Conservation (phyloP, 257 asterid species). For the Nicotiana noctiflora region DNA sequence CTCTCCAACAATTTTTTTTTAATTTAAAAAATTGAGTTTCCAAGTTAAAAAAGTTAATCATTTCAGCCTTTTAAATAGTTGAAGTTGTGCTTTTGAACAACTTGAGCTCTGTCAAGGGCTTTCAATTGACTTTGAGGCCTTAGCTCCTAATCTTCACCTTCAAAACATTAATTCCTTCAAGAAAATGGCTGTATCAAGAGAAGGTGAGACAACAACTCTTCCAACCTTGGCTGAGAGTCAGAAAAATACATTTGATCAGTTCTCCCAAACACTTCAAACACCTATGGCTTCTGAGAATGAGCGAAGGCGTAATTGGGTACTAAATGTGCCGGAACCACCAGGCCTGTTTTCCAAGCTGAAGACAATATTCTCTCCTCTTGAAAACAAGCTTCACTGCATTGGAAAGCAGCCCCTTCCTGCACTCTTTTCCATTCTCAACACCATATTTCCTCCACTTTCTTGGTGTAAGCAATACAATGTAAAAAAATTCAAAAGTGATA, state of each 20-base stretch:
- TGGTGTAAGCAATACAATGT: conserved; percentile 26
- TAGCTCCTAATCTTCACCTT: neutral
- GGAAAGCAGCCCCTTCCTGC: conserved; percentile 2
- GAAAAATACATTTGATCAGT: conserved; percentile 7
- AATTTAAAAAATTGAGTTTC: neutral
- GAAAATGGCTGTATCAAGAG: neutral
- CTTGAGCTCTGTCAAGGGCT: neutral
- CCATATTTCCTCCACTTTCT: conserved; percentile 26
- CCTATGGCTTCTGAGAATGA: conserved; percentile 3
- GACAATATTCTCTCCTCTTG: neutral
- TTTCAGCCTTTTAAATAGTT: neutral
- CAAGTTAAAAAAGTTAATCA: neutral
- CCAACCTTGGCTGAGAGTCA: neutral
- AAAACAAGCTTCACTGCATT: conserved; percentile 2
- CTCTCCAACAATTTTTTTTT: neutral
- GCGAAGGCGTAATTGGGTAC: conserved; percentile 20
- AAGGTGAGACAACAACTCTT: conserved; percentile 6
- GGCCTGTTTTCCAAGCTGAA: conserved; percentile 8
- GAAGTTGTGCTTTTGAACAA: neutral
- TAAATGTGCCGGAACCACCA: conserved; percentile 34
- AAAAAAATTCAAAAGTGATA: conserved; percentile 23
- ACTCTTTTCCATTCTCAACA: neutral
- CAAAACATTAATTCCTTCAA: neutral
- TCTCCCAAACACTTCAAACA: conserved; percentile 35
- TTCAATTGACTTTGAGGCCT: neutral